Conservation (phyloP, 1,284 basidiomycete species). For the Boletellus deceptivus region DNA sequence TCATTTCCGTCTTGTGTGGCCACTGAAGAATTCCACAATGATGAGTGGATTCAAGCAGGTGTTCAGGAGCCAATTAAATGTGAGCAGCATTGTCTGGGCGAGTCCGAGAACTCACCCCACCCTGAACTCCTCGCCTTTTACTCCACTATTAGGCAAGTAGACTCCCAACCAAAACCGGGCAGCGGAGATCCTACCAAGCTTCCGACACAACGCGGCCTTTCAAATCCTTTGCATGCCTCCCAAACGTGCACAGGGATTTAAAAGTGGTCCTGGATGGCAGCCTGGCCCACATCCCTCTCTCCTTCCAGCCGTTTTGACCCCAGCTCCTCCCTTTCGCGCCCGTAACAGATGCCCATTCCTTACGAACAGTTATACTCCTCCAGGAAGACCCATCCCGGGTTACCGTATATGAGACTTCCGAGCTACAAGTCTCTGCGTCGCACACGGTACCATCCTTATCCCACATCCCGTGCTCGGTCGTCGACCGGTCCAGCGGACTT, state of each 20-base stretch:
- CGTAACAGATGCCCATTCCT: slow-evolving; percentile 18
- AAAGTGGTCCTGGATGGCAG: slow-evolving; percentile 13
- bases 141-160: slow-evolving; percentile 12
- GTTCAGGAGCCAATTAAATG: slow-evolving; percentile 12
- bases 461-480: background rate
- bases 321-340: background rate
- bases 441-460: slow-evolving; percentile 24
- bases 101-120: slow-evolving; percentile 10
- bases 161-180: slow-evolving; percentile 19
- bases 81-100: slow-evolving; percentile 10
- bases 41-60: slow-evolving; percentile 1
- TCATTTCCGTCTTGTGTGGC: slow-evolving; percentile 13
- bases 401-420: slow-evolving; percentile 23
- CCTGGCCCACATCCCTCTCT: slow-evolving; percentile 1
- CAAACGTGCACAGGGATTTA: slow-evolving; percentile 22
- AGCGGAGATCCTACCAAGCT: slow-evolving; percentile 22
- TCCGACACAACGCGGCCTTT: slow-evolving; percentile 27
- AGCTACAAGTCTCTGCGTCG: slow-evolving; percentile 18
- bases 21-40: background rate
- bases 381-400: slow-evolving; percentile 2
- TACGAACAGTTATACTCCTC: slow-evolving; percentile 16
- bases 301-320: background rate
- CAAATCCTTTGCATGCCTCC: slow-evolving; percentile 25
- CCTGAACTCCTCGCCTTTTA: slow-evolving; percentile 8
- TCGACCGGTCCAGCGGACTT: background rate